phyloP scores from a whole-genome alignment of 2,329 filamentous ascomycete species.

The Colletotrichum australisinense region DNA sequence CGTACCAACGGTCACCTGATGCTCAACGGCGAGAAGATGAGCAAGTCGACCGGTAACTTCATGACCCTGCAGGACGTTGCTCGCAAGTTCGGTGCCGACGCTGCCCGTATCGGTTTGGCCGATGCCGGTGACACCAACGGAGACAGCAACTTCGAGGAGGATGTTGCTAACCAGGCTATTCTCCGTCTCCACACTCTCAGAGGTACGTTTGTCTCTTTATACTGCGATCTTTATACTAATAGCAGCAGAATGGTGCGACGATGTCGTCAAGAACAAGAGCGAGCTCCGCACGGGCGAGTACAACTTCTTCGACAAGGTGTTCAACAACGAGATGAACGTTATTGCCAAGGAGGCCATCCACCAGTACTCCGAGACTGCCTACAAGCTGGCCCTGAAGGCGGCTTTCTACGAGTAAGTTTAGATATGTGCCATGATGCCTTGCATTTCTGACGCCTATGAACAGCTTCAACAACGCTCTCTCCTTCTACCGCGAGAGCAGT shows the following conservation, averaged over 20 bases:
- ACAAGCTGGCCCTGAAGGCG: constrained; percentile 84
- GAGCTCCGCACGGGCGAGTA: constrained; percentile 81
- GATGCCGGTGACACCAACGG: constrained; percentile 95
- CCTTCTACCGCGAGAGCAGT: constrained; percentile 89
- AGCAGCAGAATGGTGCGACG: constrained; percentile 84
- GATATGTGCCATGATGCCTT: neutral
- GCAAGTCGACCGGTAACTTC: constrained; percentile 97
- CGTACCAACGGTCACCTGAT: constrained; percentile 93
- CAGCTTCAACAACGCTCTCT: constrained; percentile 80
- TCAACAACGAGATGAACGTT: constrained; percentile 92
- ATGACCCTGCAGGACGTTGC: constrained; percentile 88
- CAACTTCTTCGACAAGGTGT: constrained; percentile 88
- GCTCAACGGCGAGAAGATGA: constrained; percentile 98
- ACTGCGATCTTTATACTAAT: constrained; percentile 49
- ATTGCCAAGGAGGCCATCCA: constrained; percentile 82
- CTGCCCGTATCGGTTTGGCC: constrained; percentile 88
- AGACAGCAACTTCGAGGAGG: constrained; percentile 97
- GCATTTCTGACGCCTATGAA: neutral
- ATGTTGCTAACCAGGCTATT: constrained; percentile 91
- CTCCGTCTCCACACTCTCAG: constrained; percentile 76
- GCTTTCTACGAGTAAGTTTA: constrained; percentile 78
- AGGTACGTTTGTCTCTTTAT: constrained; percentile 12
- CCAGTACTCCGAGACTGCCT: constrained; percentile 67
- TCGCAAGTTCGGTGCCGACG: constrained; percentile 94
- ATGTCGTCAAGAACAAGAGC: constrained; percentile 77